Conservation (phyloP, 1,284 basidiomycete genomes). For the Leccinum variabile region DNA sequence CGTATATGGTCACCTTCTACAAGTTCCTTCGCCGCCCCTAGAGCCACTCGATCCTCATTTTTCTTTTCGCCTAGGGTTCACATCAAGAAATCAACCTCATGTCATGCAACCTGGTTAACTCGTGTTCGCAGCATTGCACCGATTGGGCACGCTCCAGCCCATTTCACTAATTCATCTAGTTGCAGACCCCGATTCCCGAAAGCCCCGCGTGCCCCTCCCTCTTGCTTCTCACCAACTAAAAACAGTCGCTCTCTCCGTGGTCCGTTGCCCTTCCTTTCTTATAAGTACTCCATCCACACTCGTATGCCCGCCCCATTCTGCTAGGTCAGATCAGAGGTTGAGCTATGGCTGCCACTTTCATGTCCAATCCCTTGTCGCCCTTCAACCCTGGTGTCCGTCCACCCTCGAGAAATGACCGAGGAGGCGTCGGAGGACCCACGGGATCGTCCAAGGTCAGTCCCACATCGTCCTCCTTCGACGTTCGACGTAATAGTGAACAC, state of each 20-base stretch:
- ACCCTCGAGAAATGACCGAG: slow-evolving; percentile 34
- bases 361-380: slow-evolving; percentile 29
- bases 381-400: slow-evolving; percentile 36
- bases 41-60: slow-evolving; percentile 40
- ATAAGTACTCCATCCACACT: slow-evolving; percentile 25
- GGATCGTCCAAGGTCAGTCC: slow-evolving; percentile 34
- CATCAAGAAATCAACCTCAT: slow-evolving; percentile 38
- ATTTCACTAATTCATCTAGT: slow-evolving; percentile 31
- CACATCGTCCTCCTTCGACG: slow-evolving; percentile 1
- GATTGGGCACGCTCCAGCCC: slow-evolving; percentile 29
- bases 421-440: slow-evolving; percentile 21
- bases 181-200: slow-evolving; percentile 28
- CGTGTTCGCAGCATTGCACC: slow-evolving; percentile 36
- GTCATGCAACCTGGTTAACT: slow-evolving; percentile 39
- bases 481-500: slow-evolving; percentile 20
- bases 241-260: slow-evolving; percentile 29
- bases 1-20: slow-evolving; percentile 21
- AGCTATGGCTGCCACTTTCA: slow-evolving; percentile 33
- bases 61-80: slow-evolving; percentile 31
- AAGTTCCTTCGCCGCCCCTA: slow-evolving; percentile 31
- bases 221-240: slow-evolving; percentile 33
- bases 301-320: slow-evolving; percentile 29
- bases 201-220: slow-evolving; percentile 25
- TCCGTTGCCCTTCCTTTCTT: slow-evolving; percentile 19
- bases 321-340: slow-evolving; percentile 26